Conservation (phyloP, 2,329 filamentous ascomycete genomes). For the Phialophora expanda region DNA sequence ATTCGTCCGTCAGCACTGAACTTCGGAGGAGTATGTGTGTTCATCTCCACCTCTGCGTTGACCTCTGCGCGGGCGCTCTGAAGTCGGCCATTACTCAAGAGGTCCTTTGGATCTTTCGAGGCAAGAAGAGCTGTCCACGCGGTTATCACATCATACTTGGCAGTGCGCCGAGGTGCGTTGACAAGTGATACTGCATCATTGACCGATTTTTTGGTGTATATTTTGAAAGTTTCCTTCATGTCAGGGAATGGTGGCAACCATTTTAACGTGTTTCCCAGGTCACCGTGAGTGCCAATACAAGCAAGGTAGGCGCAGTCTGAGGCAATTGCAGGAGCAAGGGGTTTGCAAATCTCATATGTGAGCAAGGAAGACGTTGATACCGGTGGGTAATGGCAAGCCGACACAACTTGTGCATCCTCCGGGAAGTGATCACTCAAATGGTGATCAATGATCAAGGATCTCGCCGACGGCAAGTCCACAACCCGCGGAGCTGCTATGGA, state of each 20-base stretch:
- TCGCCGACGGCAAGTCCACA: slow-evolving; percentile 54
- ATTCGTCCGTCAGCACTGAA: slow-evolving; percentile 68
- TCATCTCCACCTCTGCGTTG: slow-evolving; percentile 64
- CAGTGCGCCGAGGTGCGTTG: slow-evolving; percentile 68
- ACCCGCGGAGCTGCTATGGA: slow-evolving; percentile 62
- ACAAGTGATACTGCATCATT: slow-evolving; percentile 68
- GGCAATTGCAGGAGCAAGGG: slow-evolving; percentile 59
- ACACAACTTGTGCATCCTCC: slow-evolving; percentile 59
- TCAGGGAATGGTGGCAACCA: slow-evolving; percentile 71
- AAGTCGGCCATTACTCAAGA: slow-evolving; percentile 58
- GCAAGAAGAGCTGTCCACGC: slow-evolving; percentile 65
- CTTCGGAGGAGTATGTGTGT: slow-evolving; percentile 66
- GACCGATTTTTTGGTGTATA: slow-evolving; percentile 65
- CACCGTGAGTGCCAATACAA: slow-evolving; percentile 68
- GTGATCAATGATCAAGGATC: slow-evolving; percentile 68
- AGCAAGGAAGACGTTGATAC: slow-evolving; percentile 69
- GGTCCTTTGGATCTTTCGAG: slow-evolving; percentile 57
- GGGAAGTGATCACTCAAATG: slow-evolving; percentile 68
- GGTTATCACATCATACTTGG: slow-evolving; percentile 63
- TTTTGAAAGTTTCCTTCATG: slow-evolving; percentile 65
- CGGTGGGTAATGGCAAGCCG: slow-evolving; percentile 67
- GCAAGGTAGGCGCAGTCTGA: slow-evolving; percentile 65
- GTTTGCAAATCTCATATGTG: slow-evolving; percentile 67
- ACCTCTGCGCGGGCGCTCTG: slow-evolving; percentile 63
- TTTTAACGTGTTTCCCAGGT: slow-evolving; percentile 68